phyloP scores from a whole-genome alignment of 2,329 filamentous ascomycete genomes.

The Nemania sp. region DNA sequence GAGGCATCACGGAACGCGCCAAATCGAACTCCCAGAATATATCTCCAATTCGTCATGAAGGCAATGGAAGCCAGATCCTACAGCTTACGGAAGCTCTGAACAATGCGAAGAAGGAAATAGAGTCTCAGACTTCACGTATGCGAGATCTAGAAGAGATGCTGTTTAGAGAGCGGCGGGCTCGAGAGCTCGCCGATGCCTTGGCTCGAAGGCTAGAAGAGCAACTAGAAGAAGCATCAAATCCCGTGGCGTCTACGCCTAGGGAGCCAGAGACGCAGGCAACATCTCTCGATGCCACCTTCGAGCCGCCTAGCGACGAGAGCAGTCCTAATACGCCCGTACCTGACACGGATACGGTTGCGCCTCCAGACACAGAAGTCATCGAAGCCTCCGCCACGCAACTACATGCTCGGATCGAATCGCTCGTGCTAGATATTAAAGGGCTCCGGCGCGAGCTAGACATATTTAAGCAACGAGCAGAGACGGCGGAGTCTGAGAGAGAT shows the following conservation, averaged over 20 bases:
- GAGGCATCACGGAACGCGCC: slow-evolving; percentile 74
- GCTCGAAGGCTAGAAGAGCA: slow-evolving; percentile 71
- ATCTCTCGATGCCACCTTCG: slow-evolving; percentile 51
- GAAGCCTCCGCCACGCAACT: slow-evolving; percentile 49
- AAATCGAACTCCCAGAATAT: slow-evolving; percentile 57
- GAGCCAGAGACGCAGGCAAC: slow-evolving; percentile 44
- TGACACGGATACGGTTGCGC: slow-evolving; percentile 28
- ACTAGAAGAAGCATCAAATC: slow-evolving; percentile 59
- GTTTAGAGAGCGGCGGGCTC: slow-evolving; percentile 76
- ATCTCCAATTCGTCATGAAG: slow-evolving; percentile 62
- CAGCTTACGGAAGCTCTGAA: slow-evolving; percentile 84
- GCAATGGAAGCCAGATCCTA: slow-evolving; percentile 71
- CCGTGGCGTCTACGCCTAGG: slow-evolving; percentile 44
- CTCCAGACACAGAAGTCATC: slow-evolving; percentile 41
- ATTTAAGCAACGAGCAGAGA: slow-evolving; percentile 77
- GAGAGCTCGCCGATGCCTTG: slow-evolving; percentile 81
- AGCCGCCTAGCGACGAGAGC: slow-evolving; percentile 45
- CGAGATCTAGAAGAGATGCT: slow-evolving; percentile 80
- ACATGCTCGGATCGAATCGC: slow-evolving; percentile 73
- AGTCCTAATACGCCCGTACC: slow-evolving; percentile 21
- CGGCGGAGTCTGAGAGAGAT: slow-evolving; percentile 76
- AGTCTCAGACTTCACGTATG: slow-evolving; percentile 77
- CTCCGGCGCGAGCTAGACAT: slow-evolving; percentile 79
- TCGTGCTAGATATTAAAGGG: slow-evolving; percentile 78
- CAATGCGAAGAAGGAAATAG: slow-evolving; percentile 82